Base-by-base conservation (phyloP, 148 eudicot genomes). In the Nepenthes mirabilis region DNA sequence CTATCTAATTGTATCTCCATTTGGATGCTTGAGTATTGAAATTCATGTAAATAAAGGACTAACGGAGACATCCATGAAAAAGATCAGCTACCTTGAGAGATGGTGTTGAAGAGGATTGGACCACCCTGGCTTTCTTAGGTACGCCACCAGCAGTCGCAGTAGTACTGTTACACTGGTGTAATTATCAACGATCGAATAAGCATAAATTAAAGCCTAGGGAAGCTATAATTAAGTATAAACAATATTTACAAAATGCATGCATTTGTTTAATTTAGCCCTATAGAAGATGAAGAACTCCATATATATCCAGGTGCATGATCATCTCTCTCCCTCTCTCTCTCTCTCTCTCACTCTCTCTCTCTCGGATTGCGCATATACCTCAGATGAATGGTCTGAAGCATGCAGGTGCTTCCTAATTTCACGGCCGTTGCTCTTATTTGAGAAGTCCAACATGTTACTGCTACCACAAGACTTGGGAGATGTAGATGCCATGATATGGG, bases 281-380 rank as follows among this genome's bases (percentile, higher is more conserved):
- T 23, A 23, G 6, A 11, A 50, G 12, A 0, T 54, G 56, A 6
- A 43, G 43, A 59, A 82, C 80, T 73, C 76, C 76, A 43, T 83
- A 55, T 33, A 43, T 83, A 69, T 2, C 23, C 14, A 36, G 79
- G 1, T 2, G 79, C 72, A 65, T 65, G 77, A 54, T 73, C 81
- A 62, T 40, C 4, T 40, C 45, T 40, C 45, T 40, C 45, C 8
- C 8, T 40, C 8, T 40, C 45, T 40, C 45, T 23, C 23, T 23
- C 23, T 23, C 23, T 23, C 23, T 23, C 23, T 23, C 23, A 23
- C 23, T 0, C 23, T 23, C 23, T 23, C 23, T 23, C 23, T 23
- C 23, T 23, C 23, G 23, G 23, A 0, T 23, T 23, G 23, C 23
- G 23, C 23, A 11, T 45, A 45, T 45, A 45, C 48, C 48, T 45